Base-by-base conservation (phyloP, 2,329 filamentous ascomycete genomes). In the Dactylellina sp. region DNA sequence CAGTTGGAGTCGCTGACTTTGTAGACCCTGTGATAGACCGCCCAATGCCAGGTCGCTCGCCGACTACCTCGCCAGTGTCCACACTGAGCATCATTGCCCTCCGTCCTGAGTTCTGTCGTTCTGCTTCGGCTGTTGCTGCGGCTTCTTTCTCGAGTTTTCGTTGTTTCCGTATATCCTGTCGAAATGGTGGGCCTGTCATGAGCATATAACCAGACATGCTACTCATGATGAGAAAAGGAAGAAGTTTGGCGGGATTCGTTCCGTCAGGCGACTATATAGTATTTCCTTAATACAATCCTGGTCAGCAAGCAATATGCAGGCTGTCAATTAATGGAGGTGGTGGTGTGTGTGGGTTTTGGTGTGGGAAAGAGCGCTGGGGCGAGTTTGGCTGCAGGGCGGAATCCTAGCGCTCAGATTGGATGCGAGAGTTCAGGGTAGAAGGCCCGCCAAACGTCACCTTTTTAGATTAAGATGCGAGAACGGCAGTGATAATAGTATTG, bases 171-270 rank as follows among this genome's bases (percentile, higher is more conserved):
- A 65, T 72, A 47, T 72, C 68, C 14, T 65, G 68, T 24, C 42
- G 53, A 57, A 71, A 65, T 50, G 68, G 68, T 49, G 60, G 44
- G 35, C 68, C 60, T 16, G 60, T 72, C 46, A 65, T 49, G 55
- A 65, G 60, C 68, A 72, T 72, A 72, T 72, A 72, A 56, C 68
- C 68, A 72, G 68, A 72, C 68, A 72, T 72, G 66, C 66, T 71
- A 65, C 60, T 65, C 60, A 65, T 72, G 56, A 55, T 64, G 47
- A 20, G 56, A 52, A 55, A 65, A 53, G 44, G 55, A 70, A 64
- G 66, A 72, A 24, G 32, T 64, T 72, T 65, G 68, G 55, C 68
- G 61, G 68, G 53, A 65, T 60, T 46, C 44, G 60, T 65, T 53
- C 68, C 68, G 66, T 53, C 66, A 37, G 59, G 66, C 66, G 55